Base-by-base conservation (phyloP, 441 rosid genomes). In the Bruguiera hainesii region DNA sequence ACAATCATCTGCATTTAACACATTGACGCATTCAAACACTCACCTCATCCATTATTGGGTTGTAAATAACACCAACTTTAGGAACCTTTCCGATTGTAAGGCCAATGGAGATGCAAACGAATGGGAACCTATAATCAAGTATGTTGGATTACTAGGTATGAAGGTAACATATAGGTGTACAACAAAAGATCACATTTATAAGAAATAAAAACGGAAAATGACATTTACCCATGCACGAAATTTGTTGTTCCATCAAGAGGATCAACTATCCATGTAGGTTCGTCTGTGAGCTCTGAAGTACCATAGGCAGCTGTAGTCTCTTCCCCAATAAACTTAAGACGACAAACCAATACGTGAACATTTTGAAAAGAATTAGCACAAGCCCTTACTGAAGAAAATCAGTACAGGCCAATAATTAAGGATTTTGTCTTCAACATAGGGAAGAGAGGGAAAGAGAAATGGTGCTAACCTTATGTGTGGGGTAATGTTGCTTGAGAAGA, bases 171-270 rank as follows among this genome's bases (percentile, higher is more conserved):
- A 52, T 7, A 51, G 60, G 23, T 31, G 39, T 53, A 59, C 46
- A 51, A 60, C 16, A 57, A 69, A 21, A 50, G 21, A 65, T 64
- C 56, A 58, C 61, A 63, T 20, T 51, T 31, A 3, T 13, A 51
- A 56, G 33, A 51, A 72, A 25, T 26, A 77, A 39, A 28, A 21
- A 6, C 5, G 1, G 48, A 61, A 52, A 69, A 46, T 1, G 28
- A 33, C 55, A 67, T 50, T 70, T 84, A 92, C 99, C 97, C 95
- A 62, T 95, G 99, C 70, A 95, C 99, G 68, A 95, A 95, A 73
- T 91, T 95, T 28, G 98, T 90, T 19, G 99, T 95, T 80, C 98
- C 99, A 75, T 95, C 99, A 79, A 95, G 99, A 74, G 99, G 99
- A 79, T 95, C 99, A 74, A 91, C 97, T 37, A 95, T 88, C 99